These are phyloP conservation scores for Pterulicium gracile DNA, from an alignment of 1,284 basidiomycete species.

Conservation along the genomic window DNA sequence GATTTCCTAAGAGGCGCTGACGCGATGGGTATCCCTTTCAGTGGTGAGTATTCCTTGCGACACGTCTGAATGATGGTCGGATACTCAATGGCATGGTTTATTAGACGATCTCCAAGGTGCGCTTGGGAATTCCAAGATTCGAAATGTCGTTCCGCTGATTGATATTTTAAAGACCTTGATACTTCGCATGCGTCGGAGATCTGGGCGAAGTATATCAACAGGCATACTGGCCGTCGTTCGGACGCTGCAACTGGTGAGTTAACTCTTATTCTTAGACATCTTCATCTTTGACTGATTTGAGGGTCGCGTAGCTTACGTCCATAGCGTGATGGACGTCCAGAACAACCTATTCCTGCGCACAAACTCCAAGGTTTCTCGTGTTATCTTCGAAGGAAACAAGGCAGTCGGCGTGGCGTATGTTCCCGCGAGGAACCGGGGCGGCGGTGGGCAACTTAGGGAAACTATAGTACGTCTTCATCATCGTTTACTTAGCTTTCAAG, in stretches of 20 bases:
- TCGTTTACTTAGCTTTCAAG: neutral
- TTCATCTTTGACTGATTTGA: slow-evolving; percentile 2
- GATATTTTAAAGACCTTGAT: slow-evolving; percentile 32
- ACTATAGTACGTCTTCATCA: slow-evolving; percentile 36
- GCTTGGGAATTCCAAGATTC: neutral
- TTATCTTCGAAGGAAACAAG: slow-evolving; percentile 62
- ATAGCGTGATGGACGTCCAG: slow-evolving; percentile 61
- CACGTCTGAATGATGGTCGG: too few relatives aligned
- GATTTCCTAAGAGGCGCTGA: slow-evolving; percentile 61
- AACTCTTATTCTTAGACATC: neutral
- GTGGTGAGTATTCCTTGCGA: slow-evolving; percentile 29
- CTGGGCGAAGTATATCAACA: slow-evolving; percentile 71
- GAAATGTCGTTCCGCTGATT: slow-evolving; percentile 3
- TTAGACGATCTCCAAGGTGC: slow-evolving; percentile 54
- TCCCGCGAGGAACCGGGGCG: slow-evolving; percentile 45
- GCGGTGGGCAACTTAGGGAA: slow-evolving; percentile 41
- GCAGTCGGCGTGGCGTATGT: slow-evolving; percentile 65
- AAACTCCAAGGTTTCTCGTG: slow-evolving; percentile 55
- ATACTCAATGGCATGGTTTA: neutral
- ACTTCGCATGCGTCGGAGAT: slow-evolving; percentile 59
- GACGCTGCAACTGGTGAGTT: slow-evolving; percentile 54
- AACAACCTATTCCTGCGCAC: slow-evolving; percentile 50
- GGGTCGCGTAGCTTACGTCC: slow-evolving; percentile 41
- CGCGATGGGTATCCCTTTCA: slow-evolving; percentile 52
- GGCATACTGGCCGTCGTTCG: slow-evolving; percentile 58